A percentile compares a stretch with the other conserved stretches of the same genome.
These are phyloP conservation scores for Malassezia dermatis DNA, from an alignment of 1,284 basidiomycete genomes.

Conservation along the genomic window DNA sequence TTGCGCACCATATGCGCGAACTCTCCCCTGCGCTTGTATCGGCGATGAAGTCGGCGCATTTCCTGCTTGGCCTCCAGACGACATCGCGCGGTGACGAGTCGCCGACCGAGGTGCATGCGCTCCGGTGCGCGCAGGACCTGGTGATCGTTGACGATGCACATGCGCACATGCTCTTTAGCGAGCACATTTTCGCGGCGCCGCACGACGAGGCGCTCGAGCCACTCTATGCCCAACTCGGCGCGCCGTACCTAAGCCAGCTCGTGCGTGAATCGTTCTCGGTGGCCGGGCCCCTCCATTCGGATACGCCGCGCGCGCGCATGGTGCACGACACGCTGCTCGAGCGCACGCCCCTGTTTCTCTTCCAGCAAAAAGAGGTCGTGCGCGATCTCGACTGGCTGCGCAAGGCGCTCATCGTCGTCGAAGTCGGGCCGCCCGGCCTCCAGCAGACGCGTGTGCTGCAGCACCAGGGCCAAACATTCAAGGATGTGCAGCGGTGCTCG, in stretches of 20 bases:
- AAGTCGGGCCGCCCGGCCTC: constrained; percentile 37
- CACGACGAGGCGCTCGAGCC: constrained; percentile 68
- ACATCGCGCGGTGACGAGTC: constrained; percentile 43
- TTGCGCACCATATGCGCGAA: constrained; percentile 63
- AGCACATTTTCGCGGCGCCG: constrained; percentile 61
- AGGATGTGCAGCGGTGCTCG: constrained; percentile 38
- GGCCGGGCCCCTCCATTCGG: constrained; percentile 46
- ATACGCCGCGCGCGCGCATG: constrained; percentile 30
- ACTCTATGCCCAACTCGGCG: constrained; percentile 51
- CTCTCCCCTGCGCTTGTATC: constrained; percentile 56
- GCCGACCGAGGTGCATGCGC: constrained; percentile 27
- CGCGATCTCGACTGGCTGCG: constrained; percentile 64
- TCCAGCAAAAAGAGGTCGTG: constrained; percentile 67
- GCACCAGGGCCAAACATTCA: constrained; percentile 25
- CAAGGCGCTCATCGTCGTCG: constrained; percentile 53
- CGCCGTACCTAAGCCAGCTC: constrained; percentile 60
- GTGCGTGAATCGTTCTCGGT: constrained; percentile 67
- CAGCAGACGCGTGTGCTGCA: constrained; percentile 32
- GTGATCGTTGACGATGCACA: constrained; percentile 47
- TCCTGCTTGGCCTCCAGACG: constrained; percentile 61
- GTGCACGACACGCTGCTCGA: constrained; percentile 59
- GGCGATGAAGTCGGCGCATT: constrained; percentile 61
- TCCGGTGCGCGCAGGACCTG: constrained; percentile 42
- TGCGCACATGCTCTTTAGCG: constrained; percentile 45
- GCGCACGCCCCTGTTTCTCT: constrained; percentile 77